Base-by-base conservation (phyloP, 1,284 basidiomycete genomes). In the Puccinia triticina region DNA sequence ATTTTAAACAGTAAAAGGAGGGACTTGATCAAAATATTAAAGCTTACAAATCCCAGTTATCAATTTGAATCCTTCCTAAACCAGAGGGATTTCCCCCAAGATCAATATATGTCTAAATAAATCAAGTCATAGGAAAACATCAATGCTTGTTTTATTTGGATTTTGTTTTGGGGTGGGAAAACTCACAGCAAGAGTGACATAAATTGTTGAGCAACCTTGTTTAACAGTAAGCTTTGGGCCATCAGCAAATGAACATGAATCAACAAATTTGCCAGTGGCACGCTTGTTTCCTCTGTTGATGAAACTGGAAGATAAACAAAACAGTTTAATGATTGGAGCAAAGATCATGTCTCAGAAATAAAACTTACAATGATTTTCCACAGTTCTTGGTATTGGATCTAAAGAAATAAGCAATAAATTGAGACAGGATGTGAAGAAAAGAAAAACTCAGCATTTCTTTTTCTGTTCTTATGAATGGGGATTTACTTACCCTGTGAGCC, bases 31-130 rank as follows among this genome's bases (percentile, higher is more conserved):
- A 50, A 50, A 50, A 50, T 16, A 18, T 50, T 50, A 21, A 50
- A 21, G 34, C 64, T 43, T 43, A 66, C 64, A 66, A 66, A 23
- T 66, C 64, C 64, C 64, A 66, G 23, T 66, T n/a, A 18, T 66
- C 64, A 66, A 66, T 21, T 40, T 66, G 12, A n/a, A 66, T 66
- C 37, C 37, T 34, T 5, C 18, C 37, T 64, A 34, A 18, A n/a
- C 37, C 64, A 40, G 2, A 0, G 40, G 64, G 64, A 43, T 66
- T 43, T 21, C 64, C 64, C 4, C 64, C 64, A 7, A 66, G 64
- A 0, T 66, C 64, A 2, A 23, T 66, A 3, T 40, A 66, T 23
- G 64, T 66, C 34, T 66, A 40, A 37, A 26, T 16, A 37, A 10
- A 3, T 16, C 10, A 64, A 26, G 29, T 14, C 16, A 11, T 34